Evolutionary conservation across 2,329 filamentous ascomycete genomes (phyloP), one percentile per base, ranked within the genome.

Genomic region (Rosellinia necatrix): DNA sequence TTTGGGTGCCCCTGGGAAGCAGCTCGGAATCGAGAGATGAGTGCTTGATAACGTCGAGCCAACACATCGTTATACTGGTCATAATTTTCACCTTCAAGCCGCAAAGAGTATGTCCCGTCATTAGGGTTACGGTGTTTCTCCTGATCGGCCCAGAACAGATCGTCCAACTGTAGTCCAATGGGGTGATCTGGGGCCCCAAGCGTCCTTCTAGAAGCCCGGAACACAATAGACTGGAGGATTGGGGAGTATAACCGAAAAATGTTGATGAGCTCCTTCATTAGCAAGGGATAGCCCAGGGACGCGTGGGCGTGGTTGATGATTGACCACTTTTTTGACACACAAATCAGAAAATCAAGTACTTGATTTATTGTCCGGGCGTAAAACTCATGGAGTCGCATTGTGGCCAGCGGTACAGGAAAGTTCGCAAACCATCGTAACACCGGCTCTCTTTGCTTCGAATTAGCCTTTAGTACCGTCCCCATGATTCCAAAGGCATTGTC

Each of bases 241-340:
- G 72, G 66, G 0, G 85, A 88, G 6, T 66, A 67, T 10, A 87
- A 67, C 5, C 68, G 66, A 30, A 88, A 74, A 10, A 70, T 62
- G n/a, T 68, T 66, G 4, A 76, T 67, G 24, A 89, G 70, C 63
- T 88, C 85, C 49, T 77, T 75, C 29, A 82, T 76, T n/a, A 85
- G 70, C 4, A 84, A 80, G 3, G 85, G 85, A 61, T 78, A 81
- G 2, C 70, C 68, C 35, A 77, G 72, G 17, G 41, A 30, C 22
- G 58, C 64, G 60, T 77, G 76, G 19, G 72, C 69, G 4, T 51
- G 67, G 22, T 70, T 70, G 41, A 78, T 71, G 3, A 38, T 5
- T 1, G 57, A 22, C 78, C 79, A 83, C 13, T 70, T 63, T 17
- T 65, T 59, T 2, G 74, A 70, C 12, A 88, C 64, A 6, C 73